phyloP scores from a whole-genome alignment of 768 basidiomycete species.

The Dentipellis fragilis region DNA sequence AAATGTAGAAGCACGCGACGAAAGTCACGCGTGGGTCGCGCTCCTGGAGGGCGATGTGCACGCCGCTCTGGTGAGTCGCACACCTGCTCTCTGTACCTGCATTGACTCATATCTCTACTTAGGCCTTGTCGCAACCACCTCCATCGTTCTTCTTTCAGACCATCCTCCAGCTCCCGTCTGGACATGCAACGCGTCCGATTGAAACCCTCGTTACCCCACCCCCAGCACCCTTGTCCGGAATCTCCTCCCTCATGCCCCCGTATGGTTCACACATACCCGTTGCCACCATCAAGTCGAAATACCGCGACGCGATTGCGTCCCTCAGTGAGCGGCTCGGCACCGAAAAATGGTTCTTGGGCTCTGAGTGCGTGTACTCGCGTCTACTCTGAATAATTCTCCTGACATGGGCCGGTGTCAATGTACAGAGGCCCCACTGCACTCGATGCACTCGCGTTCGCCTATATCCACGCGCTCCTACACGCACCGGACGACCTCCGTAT shows the following conservation, averaged over 20 bases:
- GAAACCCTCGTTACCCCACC: slow-evolving; percentile 51
- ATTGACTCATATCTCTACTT: slow-evolving; percentile 2
- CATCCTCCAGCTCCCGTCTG: slow-evolving; percentile 31
- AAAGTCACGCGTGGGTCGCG: slow-evolving; percentile 76
- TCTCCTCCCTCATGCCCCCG: slow-evolving; percentile 49
- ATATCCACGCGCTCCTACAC: slow-evolving; percentile 58
- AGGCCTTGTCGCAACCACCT: slow-evolving; percentile 42
- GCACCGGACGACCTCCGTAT: slow-evolving; percentile 36
- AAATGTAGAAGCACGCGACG: slow-evolving; percentile 48
- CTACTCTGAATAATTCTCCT: neutral
- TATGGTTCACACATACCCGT: slow-evolving; percentile 49
- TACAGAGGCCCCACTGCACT: slow-evolving; percentile 64
- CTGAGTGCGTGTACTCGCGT: slow-evolving; percentile 35
- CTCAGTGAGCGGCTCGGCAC: slow-evolving; percentile 67
- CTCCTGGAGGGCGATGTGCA: slow-evolving; percentile 72
- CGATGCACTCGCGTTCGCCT: slow-evolving; percentile 77
- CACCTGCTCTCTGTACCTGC: slow-evolving; percentile 1
- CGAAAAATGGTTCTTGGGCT: slow-evolving; percentile 76
- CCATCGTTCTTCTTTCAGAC: slow-evolving; percentile 30
- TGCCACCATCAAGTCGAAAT: slow-evolving; percentile 42
- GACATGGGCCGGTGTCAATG: neutral
- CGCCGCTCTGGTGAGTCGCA: slow-evolving; percentile 49
- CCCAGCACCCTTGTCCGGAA: slow-evolving; percentile 61
- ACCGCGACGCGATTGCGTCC: slow-evolving; percentile 60
- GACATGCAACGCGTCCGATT: slow-evolving; percentile 22